Base-by-base conservation (phyloP, 192 early-diverging fungal species). In the Podila epicladia region DNA sequence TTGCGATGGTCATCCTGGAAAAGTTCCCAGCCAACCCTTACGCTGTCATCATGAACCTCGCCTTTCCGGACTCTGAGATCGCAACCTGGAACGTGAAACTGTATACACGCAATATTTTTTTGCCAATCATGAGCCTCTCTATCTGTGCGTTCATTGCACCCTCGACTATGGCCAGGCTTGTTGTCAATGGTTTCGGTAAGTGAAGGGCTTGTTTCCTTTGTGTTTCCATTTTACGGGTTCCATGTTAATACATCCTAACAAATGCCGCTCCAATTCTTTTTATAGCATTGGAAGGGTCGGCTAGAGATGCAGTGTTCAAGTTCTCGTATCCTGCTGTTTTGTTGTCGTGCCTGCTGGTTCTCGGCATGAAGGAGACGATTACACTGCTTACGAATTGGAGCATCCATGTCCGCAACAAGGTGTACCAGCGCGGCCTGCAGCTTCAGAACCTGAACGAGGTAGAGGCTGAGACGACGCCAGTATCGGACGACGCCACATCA, bases 381-480 rank as follows among this genome's bases (percentile, higher is more conserved):
- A 37, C 58, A 11, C 45, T 91, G 64, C 74, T 94, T 32, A 85
- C 83, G 45, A 65, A 74, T 11, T 99, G 97, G 96, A 86, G 93
- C 58, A 88, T 93, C 24, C 72, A 87, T 55, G 89, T 96, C 5
- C 87, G 92, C 29, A 96, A 99, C 50, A 94, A 94, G 57, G 88
- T 90, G 58, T 99, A 94, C 68, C 83, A 96, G 37, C 91, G 97
- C 58, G 97, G 97, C 13, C 87, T 90, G 37, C 85, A 85, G 75
- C 84, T 99, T 70, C 95, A 96, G 74, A 99, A 99, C 82, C 67
- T 97, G 62, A 85, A 32, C 6, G 87, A 73, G 22, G 71, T 69
- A 5, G 62, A 72, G 13, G 65, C 53, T 55, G 53, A 55, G 53
- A 26, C 41, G 53, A 26, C 41, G 2, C 41, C 41, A 53, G 19